Base-by-base conservation (phyloP, 139 green algal species). In the Chlamydomonas asymmetrica region DNA sequence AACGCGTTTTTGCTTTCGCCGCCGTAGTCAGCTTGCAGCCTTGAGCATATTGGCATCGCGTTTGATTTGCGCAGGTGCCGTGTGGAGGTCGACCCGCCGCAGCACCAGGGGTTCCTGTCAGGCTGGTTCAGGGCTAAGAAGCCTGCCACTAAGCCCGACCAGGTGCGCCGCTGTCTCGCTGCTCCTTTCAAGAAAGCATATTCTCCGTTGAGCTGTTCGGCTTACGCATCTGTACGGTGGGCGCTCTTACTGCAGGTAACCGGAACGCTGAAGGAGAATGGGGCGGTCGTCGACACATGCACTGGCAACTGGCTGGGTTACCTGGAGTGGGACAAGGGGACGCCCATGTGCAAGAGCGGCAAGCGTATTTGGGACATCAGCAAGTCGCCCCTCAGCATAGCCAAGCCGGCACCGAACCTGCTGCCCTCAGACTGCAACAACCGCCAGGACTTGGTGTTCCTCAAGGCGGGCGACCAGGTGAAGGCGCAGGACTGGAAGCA, bases 271-370 rank as follows among this genome's bases (percentile, higher is more conserved):
- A 41, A 63, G 25, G 35, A 71, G 22, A 67, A 65, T 25, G 66
- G 81, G 7, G 18, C 43, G 18, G 66, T 85, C 34, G 63, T 91
- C 34, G 86, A 91, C 78, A 83, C 29, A 2, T 82, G 79, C 67
- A 67, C 52, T 34, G 87, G 87, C 34, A 82, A 62, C 63, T 93
- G 88, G 88, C 76, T 93, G 57, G 78, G 71, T n/a, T 73, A 88
- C 59, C 54, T 93, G 8, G 75, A 85, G 32, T 90, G 82, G 82
- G 84, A 87, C 38, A 80, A 85, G 50, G 74, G 81, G 0, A 50
- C 9, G 67, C 25, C 23, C 0, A 50, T 38, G 22, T 3, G 18
- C 32, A 18, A 62, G 50, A 34, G 60, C 60, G 66, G 59, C 59
- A 59, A 48, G 38, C 61, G 54, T 38, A 22, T 86, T 50, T 80